Evolutionary conservation across 2,329 filamentous ascomycete species (phyloP).

Genomic region (Colletotrichum brevisporum): DNA sequence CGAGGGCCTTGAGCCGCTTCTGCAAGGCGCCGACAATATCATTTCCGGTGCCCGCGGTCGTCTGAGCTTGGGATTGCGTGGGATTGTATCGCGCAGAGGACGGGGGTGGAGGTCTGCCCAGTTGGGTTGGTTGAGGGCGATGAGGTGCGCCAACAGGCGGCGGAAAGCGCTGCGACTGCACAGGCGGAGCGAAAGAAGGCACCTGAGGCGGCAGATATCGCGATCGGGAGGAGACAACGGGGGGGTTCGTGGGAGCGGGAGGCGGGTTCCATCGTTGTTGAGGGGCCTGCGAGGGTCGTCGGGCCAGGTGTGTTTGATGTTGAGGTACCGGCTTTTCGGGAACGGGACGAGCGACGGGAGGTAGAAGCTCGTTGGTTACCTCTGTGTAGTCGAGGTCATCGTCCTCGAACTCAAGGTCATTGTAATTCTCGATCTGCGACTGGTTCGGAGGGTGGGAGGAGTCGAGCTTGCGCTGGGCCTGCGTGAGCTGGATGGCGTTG

Average conservation of each 20-base stretch:
- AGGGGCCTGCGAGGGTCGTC: conserved; percentile 25
- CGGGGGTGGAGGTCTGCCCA: conserved; percentile 53
- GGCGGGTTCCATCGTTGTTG: conserved; percentile 54
- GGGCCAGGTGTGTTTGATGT: conserved; percentile 46
- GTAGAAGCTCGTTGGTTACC: conserved; percentile 64
- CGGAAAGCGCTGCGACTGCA: conserved; percentile 40
- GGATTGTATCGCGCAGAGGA: conserved; percentile 47
- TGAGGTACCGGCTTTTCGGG: conserved; percentile 54
- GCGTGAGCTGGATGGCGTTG: conserved; percentile 73
- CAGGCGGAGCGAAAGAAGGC: conserved; percentile 31
- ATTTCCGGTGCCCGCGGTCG: conserved; percentile 43
- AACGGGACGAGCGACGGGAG: conserved; percentile 53
- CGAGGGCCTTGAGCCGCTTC: conserved; percentile 66
- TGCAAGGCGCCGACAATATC: conserved; percentile 63
- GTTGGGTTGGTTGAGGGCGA: conserved; percentile 57
- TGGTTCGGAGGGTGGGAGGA: conserved; percentile 44
- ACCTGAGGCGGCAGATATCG: conserved; percentile 35
- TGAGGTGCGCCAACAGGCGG: conserved; percentile 47
- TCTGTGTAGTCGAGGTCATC: conserved; percentile 72
- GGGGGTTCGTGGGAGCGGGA: conserved; percentile 11
- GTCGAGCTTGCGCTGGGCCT: conserved; percentile 55
- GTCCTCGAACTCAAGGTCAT: conserved; percentile 65
- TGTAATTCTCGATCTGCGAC: conserved; percentile 48
- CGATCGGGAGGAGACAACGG: conserved; percentile 40
- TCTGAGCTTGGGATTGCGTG: conserved; percentile 51